Conservation (phyloP, 345 rosid species). For the Linum lewisii region DNA sequence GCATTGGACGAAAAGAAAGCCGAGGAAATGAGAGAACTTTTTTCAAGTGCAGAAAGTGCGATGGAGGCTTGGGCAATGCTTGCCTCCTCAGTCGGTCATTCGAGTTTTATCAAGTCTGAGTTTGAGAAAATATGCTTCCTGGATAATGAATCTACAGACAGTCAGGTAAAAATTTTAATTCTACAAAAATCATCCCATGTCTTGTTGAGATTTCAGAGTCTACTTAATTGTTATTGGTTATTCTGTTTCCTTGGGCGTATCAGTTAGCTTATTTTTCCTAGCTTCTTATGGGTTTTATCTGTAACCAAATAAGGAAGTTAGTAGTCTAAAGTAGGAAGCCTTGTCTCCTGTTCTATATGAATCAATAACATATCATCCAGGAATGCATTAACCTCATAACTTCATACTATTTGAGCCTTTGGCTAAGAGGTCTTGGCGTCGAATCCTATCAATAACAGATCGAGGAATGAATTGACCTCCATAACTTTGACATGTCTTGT, state of each 20-base stretch:
- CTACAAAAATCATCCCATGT: background rate
- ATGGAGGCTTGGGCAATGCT: slow-evolving; percentile 99
- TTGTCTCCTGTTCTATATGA: too few relatives aligned
- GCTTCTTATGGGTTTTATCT: too few relatives aligned
- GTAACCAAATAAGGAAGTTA: too few relatives aligned
- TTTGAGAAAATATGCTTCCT: slow-evolving; percentile 88
- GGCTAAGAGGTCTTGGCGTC: too few relatives aligned
- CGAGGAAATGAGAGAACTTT: slow-evolving; percentile 85
- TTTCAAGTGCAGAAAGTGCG: slow-evolving; percentile 84
- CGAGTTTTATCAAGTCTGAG: slow-evolving; percentile 91
- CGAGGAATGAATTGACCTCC: too few relatives aligned
- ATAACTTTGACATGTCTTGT: too few relatives aligned
- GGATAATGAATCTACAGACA: slow-evolving; percentile 75
- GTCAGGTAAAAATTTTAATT: slow-evolving; percentile 50
- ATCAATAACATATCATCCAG: too few relatives aligned
- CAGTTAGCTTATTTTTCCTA: too few relatives aligned
- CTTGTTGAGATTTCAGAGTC: background rate
- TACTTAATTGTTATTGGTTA: background rate
- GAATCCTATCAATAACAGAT: too few relatives aligned
- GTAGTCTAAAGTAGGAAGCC: too few relatives aligned
- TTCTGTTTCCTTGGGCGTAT: background rate
- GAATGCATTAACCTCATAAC: too few relatives aligned
- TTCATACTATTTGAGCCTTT: too few relatives aligned
- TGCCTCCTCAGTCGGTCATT: slow-evolving; percentile 86
- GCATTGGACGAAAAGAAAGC: slow-evolving; percentile 49